These are phyloP conservation scores for Omphalotus olearius DNA, from an alignment of 1,284 basidiomycete genomes.

Conservation along the genomic window DNA sequence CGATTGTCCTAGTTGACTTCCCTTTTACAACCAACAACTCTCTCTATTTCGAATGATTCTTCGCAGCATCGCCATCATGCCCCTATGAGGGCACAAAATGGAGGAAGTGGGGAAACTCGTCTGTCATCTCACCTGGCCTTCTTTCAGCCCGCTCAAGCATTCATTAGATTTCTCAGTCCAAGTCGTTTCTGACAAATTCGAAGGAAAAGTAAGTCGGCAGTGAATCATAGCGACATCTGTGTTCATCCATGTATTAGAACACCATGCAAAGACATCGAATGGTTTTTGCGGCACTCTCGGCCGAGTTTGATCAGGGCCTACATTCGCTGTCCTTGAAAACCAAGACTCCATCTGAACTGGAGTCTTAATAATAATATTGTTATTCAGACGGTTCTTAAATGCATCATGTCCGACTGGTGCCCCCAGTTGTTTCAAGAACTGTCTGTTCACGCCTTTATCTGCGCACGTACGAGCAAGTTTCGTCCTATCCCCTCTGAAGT, in stretches of 20 bases:
- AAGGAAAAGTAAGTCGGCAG: constrained; percentile 54
- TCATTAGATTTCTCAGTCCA: constrained; percentile 69
- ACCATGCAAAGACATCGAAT: constrained; percentile 77
- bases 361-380: too few relatives aligned
- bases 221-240: background rate
- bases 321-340: constrained; percentile 77
- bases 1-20: constrained; percentile 43
- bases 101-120: constrained; percentile 66
- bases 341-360: constrained; percentile 53
- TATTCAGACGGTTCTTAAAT: too few relatives aligned
- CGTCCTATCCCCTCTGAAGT: too few relatives aligned
- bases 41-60: constrained; percentile 70
- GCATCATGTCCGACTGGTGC: too few relatives aligned
- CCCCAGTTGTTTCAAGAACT: too few relatives aligned
- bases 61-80: constrained; percentile 75
- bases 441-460: too few relatives aligned
- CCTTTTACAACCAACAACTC: constrained; percentile 50
- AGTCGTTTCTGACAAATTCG: constrained; percentile 66
- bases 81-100: constrained; percentile 64
- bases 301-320: constrained; percentile 64
- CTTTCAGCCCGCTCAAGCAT: constrained; percentile 10
- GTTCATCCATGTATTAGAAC: constrained; percentile 34
- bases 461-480: too few relatives aligned
- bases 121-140: constrained; percentile 28
- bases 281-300: constrained; percentile 64